Evolutionary conservation across 192 early-diverging fungal genomes (phyloP).

Genomic region (Coemansia sp.): DNA sequence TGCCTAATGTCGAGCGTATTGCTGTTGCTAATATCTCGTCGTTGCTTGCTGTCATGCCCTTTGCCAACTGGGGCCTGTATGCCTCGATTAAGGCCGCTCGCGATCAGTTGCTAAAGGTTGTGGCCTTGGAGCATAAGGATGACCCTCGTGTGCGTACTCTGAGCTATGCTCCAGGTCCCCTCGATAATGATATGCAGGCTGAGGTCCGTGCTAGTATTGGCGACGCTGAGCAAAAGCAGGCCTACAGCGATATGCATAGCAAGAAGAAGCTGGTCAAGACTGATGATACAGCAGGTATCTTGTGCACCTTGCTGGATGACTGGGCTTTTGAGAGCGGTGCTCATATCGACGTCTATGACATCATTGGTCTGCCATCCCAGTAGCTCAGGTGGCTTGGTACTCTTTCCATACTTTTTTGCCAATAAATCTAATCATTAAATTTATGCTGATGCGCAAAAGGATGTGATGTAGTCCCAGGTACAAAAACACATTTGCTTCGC

Average conservation of each 20-base stretch:
- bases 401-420: not conserved
- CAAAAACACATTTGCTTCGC: too few relatives aligned
- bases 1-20: constrained; percentile 17
- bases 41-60: constrained; percentile 71
- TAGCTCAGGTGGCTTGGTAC: not conserved
- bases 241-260: constrained; percentile 68
- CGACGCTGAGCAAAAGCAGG: constrained; percentile 62
- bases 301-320: constrained; percentile 64
- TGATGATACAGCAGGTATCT: constrained; percentile 63
- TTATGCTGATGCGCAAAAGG: not conserved
- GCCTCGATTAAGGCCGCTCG: constrained; percentile 81
- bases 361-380: constrained; percentile 14
- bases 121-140: constrained; percentile 68
- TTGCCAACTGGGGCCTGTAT: constrained; percentile 82
- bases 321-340: constrained; percentile 64
- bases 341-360: constrained; percentile 74
- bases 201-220: constrained; percentile 71
- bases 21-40: constrained; percentile 81
- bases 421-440: not conserved
- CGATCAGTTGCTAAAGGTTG: constrained; percentile 70
- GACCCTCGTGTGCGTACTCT: constrained; percentile 62
- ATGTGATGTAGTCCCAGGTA: too few relatives aligned
- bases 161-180: constrained; percentile 87
- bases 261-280: constrained; percentile 71
- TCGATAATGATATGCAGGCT: constrained; percentile 84